Percentiles rank a stretch among this genome's conserved stretches.
These are phyloP conservation scores for Candida lessepsii DNA, from an alignment of 805 yeast species.

Conservation along the genomic window DNA sequence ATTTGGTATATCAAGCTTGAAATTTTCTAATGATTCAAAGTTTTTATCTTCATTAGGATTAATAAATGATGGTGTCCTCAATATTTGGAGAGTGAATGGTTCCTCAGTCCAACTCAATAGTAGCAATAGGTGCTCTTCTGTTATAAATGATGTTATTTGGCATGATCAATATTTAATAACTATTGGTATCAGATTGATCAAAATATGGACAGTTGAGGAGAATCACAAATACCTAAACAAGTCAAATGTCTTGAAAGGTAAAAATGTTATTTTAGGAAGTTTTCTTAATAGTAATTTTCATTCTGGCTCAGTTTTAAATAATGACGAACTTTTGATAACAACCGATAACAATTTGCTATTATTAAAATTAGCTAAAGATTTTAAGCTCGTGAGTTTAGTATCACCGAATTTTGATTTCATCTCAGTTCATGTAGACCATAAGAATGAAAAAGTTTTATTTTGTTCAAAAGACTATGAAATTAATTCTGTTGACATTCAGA, in stretches of 20 bases:
- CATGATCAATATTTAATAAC: constrained; percentile 49
- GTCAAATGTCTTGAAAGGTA: constrained; percentile 46
- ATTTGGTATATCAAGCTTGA: constrained; percentile 57
- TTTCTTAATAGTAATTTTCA: constrained; percentile 51
- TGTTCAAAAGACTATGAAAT: constrained; percentile 15
- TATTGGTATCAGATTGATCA: constrained; percentile 58
- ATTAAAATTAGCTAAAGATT: constrained; percentile 19
- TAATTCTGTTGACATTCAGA: constrained; percentile 12
- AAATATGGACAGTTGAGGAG: constrained; percentile 54
- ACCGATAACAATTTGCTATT: constrained; percentile 34
- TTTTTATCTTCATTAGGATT: constrained; percentile 61
- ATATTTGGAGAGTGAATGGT: constrained; percentile 51
- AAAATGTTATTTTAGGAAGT: constrained; percentile 55
- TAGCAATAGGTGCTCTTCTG: constrained; percentile 62
- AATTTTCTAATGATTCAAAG: constrained; percentile 59
- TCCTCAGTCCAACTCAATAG: constrained; percentile 34
- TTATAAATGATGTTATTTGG: constrained; percentile 59
- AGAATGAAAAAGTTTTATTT: constrained; percentile 27
- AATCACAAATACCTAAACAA: constrained; percentile 13
- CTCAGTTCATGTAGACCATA: constrained; percentile 21
- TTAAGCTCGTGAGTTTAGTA: constrained; percentile 17
- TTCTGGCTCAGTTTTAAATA: constrained; percentile 32
- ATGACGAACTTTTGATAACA: constrained; percentile 35
- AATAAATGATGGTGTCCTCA: constrained; percentile 66
- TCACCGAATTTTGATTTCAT: constrained; percentile 18